These are phyloP conservation scores for Aspergillus incahuasiensis DNA, from an alignment of 495 filamentous ascomycete species.

Conservation along the genomic window DNA sequence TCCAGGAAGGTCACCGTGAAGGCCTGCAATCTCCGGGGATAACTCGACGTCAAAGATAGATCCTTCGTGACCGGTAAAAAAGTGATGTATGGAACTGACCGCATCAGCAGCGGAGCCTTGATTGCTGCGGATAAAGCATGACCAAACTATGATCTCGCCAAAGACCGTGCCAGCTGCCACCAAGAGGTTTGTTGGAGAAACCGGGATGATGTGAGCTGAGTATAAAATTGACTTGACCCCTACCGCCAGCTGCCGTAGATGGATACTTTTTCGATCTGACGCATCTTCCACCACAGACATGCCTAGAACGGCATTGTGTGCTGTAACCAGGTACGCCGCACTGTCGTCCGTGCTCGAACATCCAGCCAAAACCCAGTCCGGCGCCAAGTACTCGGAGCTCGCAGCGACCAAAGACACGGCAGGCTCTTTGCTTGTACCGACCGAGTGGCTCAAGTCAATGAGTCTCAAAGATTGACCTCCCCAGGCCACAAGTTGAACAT, in stretches of 20 bases:
- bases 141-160: conserved; percentile 91
- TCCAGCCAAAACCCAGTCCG: conserved; percentile 86
- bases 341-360: conserved; percentile 25
- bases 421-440: conserved; percentile 13
- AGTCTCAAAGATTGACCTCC: conserved; percentile 70
- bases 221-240: conserved; percentile 85
- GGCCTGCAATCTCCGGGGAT: conserved; percentile 51
- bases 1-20: conserved; percentile 29
- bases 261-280: conserved; percentile 17
- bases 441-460: conserved; percentile 35
- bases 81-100: conserved; percentile 52
- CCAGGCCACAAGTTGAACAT: conserved; percentile 58
- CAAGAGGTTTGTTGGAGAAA: conserved; percentile 55
- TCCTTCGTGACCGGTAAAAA: conserved; percentile 86
- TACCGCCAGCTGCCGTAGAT: conserved; percentile 46
- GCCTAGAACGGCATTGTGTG: conserved; percentile 72
- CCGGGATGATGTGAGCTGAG: conserved; percentile 66
- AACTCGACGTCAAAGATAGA: conserved; percentile 87
- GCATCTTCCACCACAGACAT: conserved; percentile 24
- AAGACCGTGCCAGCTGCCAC: conserved; percentile 88
- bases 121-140: conserved; percentile 42
- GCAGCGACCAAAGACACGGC: conserved; percentile 14
- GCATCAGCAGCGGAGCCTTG: conserved; percentile 11
- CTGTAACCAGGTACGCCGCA: conserved; percentile 58
- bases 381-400: conserved; percentile 40